Evolutionary conservation across 1,139 yeast genomes (phyloP), one percentile per base, ranked within the genome.

Genomic region (Geotrichum carabidarum): DNA sequence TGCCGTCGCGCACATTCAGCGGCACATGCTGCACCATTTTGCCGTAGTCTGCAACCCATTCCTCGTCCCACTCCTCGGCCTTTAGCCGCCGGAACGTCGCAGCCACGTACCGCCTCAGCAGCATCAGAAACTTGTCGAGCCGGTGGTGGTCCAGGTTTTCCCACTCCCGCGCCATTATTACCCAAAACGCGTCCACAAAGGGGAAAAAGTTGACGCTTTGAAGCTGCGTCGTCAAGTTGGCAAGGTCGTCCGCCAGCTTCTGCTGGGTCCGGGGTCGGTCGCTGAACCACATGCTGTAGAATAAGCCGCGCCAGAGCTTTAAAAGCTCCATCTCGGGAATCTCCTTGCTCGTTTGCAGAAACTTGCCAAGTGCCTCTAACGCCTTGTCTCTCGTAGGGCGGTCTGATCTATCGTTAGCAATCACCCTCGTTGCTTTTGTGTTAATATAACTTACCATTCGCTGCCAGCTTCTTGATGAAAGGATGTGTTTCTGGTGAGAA

Each of bases 261-360:
- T 90, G 96, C 71, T 93, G 99, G 32, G 96, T 94, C 62, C 84
- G 78, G 34, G 96, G 95, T 64, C 94, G 81, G 71, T 93, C 99
- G 67, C 95, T 81, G 71, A 86, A 89, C 99, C 99, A 93, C 96
- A 93, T 88, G 32, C 83, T 67, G 68, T 78, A 93, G 71, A 85
- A 93, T 50, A 93, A 76, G 8, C 98, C 99, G 71, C 87, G 89
- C 97, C 98, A 93, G 57, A 93, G 74, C 69, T 91, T 90, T 62
- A 86, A 86, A 62, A 83, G 76, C 59, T 91, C 96, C 17, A 77
- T 59, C 48, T 74, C 71, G 27, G 78, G 74, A 22, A 80, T 65
- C 14, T 68, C 65, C 50, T 69, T 73, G 46, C 68, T 67, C 12
- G 74, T 68, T 6, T 78, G 68, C 46, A 91, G 73, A 65, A 80